phyloP scores from a whole-genome alignment of 2,329 filamentous ascomycete species.

The Ampelomyces quisqualis region DNA sequence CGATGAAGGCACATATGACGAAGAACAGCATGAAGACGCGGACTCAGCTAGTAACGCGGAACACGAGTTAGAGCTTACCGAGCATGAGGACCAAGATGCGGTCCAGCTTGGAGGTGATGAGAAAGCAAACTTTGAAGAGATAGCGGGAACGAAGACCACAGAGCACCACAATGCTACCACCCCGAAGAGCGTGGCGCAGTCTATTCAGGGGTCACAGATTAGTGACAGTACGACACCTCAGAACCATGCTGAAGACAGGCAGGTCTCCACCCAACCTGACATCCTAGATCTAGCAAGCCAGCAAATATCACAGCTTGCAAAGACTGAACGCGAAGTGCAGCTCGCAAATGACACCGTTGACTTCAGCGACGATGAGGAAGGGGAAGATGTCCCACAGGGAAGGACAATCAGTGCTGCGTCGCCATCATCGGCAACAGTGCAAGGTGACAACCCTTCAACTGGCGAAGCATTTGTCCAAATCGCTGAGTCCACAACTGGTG shows the following conservation, averaged over 20 bases:
- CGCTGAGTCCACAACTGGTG: slow-evolving; percentile 2
- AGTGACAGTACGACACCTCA: background rate
- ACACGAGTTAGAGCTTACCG: slow-evolving; percentile 1
- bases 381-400: slow-evolving; percentile 11
- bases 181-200: background rate
- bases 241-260: background rate
- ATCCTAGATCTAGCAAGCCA: too few relatives aligned
- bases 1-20: slow-evolving; percentile 9
- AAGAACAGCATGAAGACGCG: slow-evolving; percentile 7
- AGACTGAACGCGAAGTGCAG: too few relatives aligned
- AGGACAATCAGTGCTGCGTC: slow-evolving; percentile 18
- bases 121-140: background rate
- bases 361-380: slow-evolving; percentile 53
- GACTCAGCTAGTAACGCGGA: slow-evolving; percentile 2
- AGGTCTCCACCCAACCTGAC: too few relatives aligned
- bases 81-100: slow-evolving; percentile 5
- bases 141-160: slow-evolving; percentile 4
- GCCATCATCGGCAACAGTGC: slow-evolving; percentile 37
- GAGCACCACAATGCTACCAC: slow-evolving; percentile 3
- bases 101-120: slow-evolving; percentile 3
- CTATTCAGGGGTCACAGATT: background rate
- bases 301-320: too few relatives aligned
- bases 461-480: slow-evolving; percentile 8
- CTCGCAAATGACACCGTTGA: slow-evolving; percentile 47
- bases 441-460: slow-evolving; percentile 32